Evolutionary conservation across 73 alveolate genomes (phyloP).

Genomic region (Tetrahymena elliotti): DNA sequence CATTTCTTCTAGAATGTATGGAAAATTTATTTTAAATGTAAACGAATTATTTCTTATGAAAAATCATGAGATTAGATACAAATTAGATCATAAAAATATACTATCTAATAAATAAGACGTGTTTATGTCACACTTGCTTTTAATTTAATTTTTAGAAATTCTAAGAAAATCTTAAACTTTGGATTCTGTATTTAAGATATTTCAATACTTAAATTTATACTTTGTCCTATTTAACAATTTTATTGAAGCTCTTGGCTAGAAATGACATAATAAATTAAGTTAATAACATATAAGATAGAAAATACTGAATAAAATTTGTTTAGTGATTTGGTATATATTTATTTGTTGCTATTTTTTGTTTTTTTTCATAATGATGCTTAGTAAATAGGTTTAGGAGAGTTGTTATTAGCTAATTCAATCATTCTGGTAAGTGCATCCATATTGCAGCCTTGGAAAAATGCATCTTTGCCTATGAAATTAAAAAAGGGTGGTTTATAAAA

Average conservation of each 20-base stretch:
- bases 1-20: background rate
- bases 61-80: background rate
- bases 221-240: background rate
- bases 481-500: background rate
- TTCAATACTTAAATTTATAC: background rate
- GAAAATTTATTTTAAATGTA: background rate
- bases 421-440: background rate
- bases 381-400: background rate
- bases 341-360: background rate
- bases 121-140: background rate
- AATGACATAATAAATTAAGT: background rate
- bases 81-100: background rate
- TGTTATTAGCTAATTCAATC: background rate
- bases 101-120: background rate
- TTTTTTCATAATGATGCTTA: background rate
- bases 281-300: background rate
- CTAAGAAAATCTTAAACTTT: background rate
- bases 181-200: background rate
- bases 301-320: background rate
- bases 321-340: background rate
- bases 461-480: background rate
- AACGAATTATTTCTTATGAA: background rate
- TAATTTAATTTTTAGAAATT: background rate
- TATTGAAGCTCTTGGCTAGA: background rate
- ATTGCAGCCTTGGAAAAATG: background rate